Percentiles rank a stretch among this genome's conserved stretches.
Evolutionary conservation across 257 asterid genomes (phyloP).

Genomic region (Apocynum venetum): DNA sequence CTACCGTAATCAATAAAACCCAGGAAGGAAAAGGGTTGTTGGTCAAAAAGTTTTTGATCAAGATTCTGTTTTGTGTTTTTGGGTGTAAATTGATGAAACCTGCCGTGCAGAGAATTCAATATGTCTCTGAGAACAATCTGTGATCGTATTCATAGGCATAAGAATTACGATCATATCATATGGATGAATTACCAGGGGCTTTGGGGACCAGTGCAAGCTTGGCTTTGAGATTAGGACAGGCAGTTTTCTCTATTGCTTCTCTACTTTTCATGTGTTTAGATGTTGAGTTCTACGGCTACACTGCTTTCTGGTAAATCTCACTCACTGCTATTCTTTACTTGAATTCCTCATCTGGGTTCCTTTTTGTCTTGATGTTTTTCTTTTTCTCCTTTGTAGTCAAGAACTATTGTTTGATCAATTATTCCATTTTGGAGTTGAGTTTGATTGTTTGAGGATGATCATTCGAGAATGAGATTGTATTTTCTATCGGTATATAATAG

Average conservation of each 20-base stretch:
- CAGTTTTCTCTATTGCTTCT: conserved; percentile 79
- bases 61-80: neutral
- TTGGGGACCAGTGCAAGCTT: conserved; percentile 89
- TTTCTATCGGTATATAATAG: conserved; percentile 1
- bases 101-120: conserved; percentile 22
- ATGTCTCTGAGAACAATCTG: conserved; percentile 32
- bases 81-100: conserved; percentile 6
- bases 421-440: neutral
- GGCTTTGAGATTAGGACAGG: conserved; percentile 89
- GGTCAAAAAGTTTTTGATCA: neutral
- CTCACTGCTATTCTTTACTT: neutral
- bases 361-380: neutral
- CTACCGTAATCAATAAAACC: neutral
- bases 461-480: neutral
- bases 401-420: neutral
- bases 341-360: neutral
- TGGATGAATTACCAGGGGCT: conserved; percentile 93
- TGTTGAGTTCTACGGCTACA: conserved; percentile 84
- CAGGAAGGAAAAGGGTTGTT: neutral
- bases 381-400: neutral
- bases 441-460: neutral
- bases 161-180: conserved; percentile 21
- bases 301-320: conserved; percentile 82
- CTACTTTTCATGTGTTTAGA: conserved; percentile 92
- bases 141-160: conserved; percentile 14